Evolutionary conservation across 176 grass and related monocot genomes (phyloP).

Genomic region (Themeda triandra): DNA sequence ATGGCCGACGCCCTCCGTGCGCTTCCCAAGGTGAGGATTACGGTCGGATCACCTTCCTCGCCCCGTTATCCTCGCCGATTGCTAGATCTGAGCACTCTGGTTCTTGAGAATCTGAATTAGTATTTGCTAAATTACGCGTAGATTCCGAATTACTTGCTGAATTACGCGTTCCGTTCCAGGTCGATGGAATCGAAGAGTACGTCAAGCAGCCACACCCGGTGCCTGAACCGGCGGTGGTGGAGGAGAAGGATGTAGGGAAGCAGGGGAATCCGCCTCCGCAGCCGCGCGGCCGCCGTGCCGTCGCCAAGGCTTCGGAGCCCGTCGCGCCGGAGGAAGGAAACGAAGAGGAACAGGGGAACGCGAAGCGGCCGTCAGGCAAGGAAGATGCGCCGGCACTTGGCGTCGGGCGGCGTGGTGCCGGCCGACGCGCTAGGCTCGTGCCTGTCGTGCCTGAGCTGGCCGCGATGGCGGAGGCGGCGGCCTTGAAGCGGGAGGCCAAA

Average conservation of each 20-base stretch:
- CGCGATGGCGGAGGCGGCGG: neutral
- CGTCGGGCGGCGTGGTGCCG: neutral
- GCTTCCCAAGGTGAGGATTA: conserved; percentile 41
- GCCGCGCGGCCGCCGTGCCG: neutral
- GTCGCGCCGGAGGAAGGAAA: neutral
- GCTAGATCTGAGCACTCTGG: neutral
- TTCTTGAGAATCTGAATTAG: neutral
- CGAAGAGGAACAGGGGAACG: neutral
- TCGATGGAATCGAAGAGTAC: conserved; percentile 30
- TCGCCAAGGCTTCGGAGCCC: neutral
- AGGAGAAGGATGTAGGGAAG: neutral
- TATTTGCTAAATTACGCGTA: no score
- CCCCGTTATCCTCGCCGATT: neutral
- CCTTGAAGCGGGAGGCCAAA: neutral
- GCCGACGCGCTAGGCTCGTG: neutral
- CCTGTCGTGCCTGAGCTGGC: neutral
- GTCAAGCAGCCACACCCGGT: neutral
- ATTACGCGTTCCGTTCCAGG: neutral
- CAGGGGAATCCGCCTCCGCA: conserved; percentile 21
- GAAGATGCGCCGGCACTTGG: neutral
- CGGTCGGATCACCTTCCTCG: neutral
- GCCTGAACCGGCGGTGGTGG: neutral
- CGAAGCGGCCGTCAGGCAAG: neutral
- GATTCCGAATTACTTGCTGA: no score
- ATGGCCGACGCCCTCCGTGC: conserved; percentile 78